Evolutionary conservation across 805 yeast species (phyloP).

Genomic region (Myxozyma nipponensis): DNA sequence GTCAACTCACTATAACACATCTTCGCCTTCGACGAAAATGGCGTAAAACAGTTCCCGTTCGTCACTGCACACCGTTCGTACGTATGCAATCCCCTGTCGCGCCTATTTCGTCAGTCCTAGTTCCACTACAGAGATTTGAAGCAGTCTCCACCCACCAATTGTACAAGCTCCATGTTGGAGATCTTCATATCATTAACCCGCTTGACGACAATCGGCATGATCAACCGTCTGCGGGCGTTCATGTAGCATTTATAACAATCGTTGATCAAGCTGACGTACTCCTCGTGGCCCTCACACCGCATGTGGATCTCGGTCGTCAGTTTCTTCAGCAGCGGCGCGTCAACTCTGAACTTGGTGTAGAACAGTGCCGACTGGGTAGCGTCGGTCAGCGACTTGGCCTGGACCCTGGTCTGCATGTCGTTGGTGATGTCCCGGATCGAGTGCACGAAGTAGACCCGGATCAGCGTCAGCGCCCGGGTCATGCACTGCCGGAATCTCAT

Average conservation of each 20-base stretch:
- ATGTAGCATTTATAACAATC: slow-evolving; percentile 68
- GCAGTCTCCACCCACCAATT: slow-evolving; percentile 38
- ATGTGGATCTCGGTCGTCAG: slow-evolving; percentile 40
- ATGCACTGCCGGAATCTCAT: slow-evolving; percentile 78
- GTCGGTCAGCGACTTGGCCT: slow-evolving; percentile 35
- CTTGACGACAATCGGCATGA: slow-evolving; percentile 43
- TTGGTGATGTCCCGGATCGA: slow-evolving; percentile 35
- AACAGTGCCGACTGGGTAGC: slow-evolving; percentile 60
- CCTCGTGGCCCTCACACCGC: slow-evolving; percentile 43
- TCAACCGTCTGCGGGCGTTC: slow-evolving; percentile 49
- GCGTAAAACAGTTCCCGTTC: slow-evolving; percentile 58
- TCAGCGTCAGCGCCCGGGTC: slow-evolving; percentile 72
- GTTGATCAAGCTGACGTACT: slow-evolving; percentile 61
- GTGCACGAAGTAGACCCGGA: slow-evolving; percentile 57
- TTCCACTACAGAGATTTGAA: neutral
- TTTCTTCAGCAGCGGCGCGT: slow-evolving; percentile 40
- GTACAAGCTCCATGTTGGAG: slow-evolving; percentile 45
- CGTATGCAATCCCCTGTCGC: slow-evolving; percentile 59
- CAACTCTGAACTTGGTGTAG: slow-evolving; percentile 58
- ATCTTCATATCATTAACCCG: slow-evolving; percentile 39
- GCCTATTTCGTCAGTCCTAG: slow-evolving; percentile 33
- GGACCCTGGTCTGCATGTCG: slow-evolving; percentile 26
- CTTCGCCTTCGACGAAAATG: slow-evolving; percentile 45
- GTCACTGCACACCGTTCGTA: slow-evolving; percentile 54
- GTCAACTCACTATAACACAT: slow-evolving; percentile 39